Conservation (phyloP, 371 early-diverging fungal species). For the Actinomucor elegans region DNA sequence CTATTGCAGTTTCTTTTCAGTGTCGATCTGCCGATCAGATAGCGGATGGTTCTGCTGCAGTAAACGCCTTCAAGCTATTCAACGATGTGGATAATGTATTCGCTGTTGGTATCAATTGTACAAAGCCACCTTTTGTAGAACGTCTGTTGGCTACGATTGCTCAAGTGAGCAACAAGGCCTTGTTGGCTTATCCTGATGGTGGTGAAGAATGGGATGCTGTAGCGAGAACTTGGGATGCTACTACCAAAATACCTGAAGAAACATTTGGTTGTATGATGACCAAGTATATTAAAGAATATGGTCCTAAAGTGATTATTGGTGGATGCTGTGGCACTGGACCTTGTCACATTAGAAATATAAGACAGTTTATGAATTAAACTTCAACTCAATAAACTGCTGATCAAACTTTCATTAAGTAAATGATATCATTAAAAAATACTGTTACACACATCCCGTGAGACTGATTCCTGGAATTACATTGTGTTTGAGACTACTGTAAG, state of each 20-base stretch:
- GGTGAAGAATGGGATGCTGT: slow-evolving; percentile 46
- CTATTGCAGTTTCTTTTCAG: slow-evolving; percentile 43
- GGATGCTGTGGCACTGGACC: slow-evolving; percentile 54
- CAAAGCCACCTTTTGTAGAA: slow-evolving; percentile 42
- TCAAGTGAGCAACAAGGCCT: slow-evolving; percentile 14
- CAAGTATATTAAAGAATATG: slow-evolving; percentile 16
- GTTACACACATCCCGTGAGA: no score
- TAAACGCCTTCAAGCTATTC: slow-evolving; percentile 18
- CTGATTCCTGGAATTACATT: no score
- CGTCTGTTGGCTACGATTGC: slow-evolving; percentile 11
- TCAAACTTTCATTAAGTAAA: no score
- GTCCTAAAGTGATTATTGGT: slow-evolving; percentile 39
- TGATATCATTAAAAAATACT: no score
- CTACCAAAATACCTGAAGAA: slow-evolving; percentile 20
- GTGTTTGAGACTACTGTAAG: no score
- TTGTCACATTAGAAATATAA: slow-evolving; percentile 26
- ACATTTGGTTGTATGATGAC: slow-evolving; percentile 32
- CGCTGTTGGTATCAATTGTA: slow-evolving; percentile 62
- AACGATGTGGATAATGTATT: slow-evolving; percentile 24
- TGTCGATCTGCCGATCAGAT: slow-evolving; percentile 39
- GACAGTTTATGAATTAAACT: neutral
- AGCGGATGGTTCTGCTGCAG: slow-evolving; percentile 40
- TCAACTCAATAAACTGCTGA: no score
- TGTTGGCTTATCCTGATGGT: slow-evolving; percentile 48
- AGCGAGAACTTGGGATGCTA: slow-evolving; percentile 28